Base-by-base conservation (phyloP, 208 protist genomes). In the Crithidia bombi region DNA sequence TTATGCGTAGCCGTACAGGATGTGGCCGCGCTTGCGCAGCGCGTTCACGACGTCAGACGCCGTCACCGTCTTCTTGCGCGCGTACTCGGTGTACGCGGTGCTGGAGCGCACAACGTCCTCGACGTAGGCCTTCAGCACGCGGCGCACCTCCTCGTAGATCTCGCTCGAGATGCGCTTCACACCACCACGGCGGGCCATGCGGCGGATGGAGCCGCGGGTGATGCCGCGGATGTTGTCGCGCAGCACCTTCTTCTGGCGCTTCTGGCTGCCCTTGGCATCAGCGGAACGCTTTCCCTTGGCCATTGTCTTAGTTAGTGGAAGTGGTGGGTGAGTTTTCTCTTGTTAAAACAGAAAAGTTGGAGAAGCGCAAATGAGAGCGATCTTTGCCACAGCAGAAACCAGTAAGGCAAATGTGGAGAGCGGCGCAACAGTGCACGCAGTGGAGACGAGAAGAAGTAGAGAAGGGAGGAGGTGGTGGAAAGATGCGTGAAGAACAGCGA, bases 151-250 rank as follows among this genome's bases (percentile, higher is more conserved):
- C 63, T 89, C 80, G 84, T 89, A 87, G 58, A 86, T 75, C 57
- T 84, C 80, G 65, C 73, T 74, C 39, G 78, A 85, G 82, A 97
- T 97, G 75, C 94, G 87, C 79, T 96, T 96, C 70, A 97, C 91
- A 73, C 94, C 94, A 72, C 94, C 94, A 79, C 94, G 83, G 79
- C 94, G 87, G 52, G 94, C 94, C 49, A 97, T 79, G 81, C 94
- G 87, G 79, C 91, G 86, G 71, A 97, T 94, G 50, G 89, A 88
- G 68, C 87, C 90, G 62, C 86, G 86, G 33, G 86, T 94, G 79
- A 94, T 92, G 77, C 86, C 88, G 66, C 78, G 82, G 63, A 96
- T 91, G 80, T 90, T 91, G 75, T 96, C 90, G 78, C 90, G 86
- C 44, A 93, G 75, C 56, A 90, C 84, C 81, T 93, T 93, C 79